Percentiles rank a stretch among this genome's conserved stretches.
Evolutionary conservation across 345 rosid species (phyloP).

Genomic region (Eucalyptus globulus): DNA sequence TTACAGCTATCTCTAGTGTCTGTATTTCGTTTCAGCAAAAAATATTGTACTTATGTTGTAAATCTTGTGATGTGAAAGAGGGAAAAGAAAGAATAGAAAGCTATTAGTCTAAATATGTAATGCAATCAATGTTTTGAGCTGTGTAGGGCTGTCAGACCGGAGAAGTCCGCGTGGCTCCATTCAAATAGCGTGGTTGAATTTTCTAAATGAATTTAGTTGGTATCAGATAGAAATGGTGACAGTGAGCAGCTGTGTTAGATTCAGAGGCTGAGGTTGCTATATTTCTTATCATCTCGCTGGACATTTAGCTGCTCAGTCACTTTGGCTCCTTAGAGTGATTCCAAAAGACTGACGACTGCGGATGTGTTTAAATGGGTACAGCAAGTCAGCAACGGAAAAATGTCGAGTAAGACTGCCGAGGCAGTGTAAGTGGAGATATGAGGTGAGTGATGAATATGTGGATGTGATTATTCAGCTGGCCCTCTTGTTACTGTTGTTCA

Average conservation of each 20-base stretch:
- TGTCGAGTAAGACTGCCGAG: not conserved
- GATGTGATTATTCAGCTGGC: not conserved
- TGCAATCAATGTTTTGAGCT: not conserved
- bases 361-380: not conserved
- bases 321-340: not conserved
- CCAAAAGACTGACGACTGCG: not conserved
- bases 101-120: not conserved
- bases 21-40: not conserved
- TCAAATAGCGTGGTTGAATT: not conserved
- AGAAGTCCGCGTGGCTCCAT: not conserved
- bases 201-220: not conserved
- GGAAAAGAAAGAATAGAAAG: not conserved
- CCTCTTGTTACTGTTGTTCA: not conserved
- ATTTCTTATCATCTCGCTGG: not conserved
- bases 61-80: not conserved
- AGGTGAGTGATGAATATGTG: not conserved
- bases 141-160: not conserved
- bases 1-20: not conserved
- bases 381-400: not conserved
- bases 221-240: not conserved
- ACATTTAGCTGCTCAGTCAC: not conserved
- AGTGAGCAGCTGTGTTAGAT: not conserved
- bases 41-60: not conserved
- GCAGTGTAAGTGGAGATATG: not conserved
- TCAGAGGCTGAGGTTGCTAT: not conserved